These are phyloP conservation scores for Amanita pseudoporphyria DNA, from an alignment of 768 basidiomycete genomes.

Conservation along the genomic window DNA sequence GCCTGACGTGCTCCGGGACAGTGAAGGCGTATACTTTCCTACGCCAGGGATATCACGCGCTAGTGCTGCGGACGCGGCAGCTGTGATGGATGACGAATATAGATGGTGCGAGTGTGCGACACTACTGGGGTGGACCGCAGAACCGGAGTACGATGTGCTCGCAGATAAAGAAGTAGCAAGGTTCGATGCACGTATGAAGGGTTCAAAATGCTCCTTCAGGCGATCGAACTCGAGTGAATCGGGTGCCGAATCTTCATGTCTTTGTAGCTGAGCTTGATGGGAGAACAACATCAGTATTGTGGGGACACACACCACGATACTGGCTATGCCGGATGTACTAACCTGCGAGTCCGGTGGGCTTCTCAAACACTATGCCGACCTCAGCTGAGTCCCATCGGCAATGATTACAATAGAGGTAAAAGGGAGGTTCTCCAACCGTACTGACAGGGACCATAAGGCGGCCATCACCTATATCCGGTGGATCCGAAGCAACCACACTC, in stretches of 20 bases:
- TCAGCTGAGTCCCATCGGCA: conserved; percentile 95
- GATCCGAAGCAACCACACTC: conserved; percentile 86
- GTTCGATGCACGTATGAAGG: conserved; percentile 79
- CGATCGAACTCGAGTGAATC: conserved; percentile 88
- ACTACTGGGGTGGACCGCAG: conserved; percentile 35
- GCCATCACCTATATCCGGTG: conserved; percentile 51
- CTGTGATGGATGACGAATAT: conserved; percentile 76
- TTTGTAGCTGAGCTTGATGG: conserved; percentile 69
- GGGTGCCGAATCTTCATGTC: conserved; percentile 76
- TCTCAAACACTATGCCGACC: conserved; percentile 90
- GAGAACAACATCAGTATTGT: too few relatives aligned
- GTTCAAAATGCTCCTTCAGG: conserved; percentile 95
- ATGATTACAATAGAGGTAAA: conserved; percentile 83
- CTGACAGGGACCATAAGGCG: conserved; percentile 43
- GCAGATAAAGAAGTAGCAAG: conserved; percentile 55
- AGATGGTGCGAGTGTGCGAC: conserved; percentile 58
- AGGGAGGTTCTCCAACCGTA: conserved; percentile 76
- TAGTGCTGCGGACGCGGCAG: conserved; percentile 82
- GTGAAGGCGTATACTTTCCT: conserved; percentile 58
- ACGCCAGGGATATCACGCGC: conserved; percentile 83
- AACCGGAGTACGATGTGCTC: conserved; percentile 27
- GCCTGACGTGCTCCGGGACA: conserved; percentile 33
- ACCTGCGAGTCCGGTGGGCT: conserved; percentile 90
- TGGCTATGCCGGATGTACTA: too few relatives aligned
- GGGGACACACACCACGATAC: too few relatives aligned